Evolutionary conservation across 116 monocot genomes (phyloP).

Genomic region (Posidonia oceanica): DNA sequence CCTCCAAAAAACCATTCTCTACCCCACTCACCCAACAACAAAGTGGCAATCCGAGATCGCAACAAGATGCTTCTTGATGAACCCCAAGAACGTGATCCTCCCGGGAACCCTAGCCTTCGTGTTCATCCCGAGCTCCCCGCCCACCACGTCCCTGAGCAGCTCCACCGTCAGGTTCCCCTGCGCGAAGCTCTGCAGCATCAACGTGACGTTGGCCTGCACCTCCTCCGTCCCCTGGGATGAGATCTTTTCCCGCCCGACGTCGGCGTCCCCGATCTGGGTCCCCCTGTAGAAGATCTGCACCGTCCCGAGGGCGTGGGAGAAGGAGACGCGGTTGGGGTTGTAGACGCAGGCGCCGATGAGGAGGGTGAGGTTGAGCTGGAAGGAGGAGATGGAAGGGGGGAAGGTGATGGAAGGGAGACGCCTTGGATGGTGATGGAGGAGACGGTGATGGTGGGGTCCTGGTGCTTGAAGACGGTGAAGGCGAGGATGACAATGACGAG

Average conservation of each 20-base stretch:
- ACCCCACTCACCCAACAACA: constrained; percentile 30
- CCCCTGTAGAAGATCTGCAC: constrained; percentile 44
- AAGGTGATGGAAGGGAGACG: constrained; percentile 31
- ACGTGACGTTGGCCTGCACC: constrained; percentile 22
- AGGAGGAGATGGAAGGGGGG: constrained; percentile 7
- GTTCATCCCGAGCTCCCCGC: constrained; percentile 39
- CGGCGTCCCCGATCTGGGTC: constrained; percentile 37
- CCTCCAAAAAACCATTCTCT: too few relatives aligned
- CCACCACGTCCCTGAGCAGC: constrained; percentile 25
- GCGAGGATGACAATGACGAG: constrained; percentile 32
- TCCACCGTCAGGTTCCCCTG: constrained; percentile 5
- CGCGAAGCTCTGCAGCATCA: constrained; percentile 31
- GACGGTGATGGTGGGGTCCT: constrained; percentile 35
- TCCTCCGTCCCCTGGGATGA: constrained; percentile 31
- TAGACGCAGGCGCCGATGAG: constrained; percentile 26
- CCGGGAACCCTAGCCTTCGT: constrained; percentile 44
- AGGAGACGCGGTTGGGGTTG: constrained; percentile 78
- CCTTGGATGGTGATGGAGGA: constrained; percentile 39
- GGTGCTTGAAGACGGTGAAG: constrained; percentile 34
- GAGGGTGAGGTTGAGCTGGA: constrained; percentile 66
- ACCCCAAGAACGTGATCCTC: constrained; percentile 34
- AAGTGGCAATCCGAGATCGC: constrained; percentile 48
- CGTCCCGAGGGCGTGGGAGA: constrained; percentile 42
- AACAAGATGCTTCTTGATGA: constrained; percentile 49
- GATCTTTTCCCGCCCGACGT: constrained; percentile 46